Conservation (phyloP, 2,329 filamentous ascomycete genomes). For the Rhinocladiella similis region DNA sequence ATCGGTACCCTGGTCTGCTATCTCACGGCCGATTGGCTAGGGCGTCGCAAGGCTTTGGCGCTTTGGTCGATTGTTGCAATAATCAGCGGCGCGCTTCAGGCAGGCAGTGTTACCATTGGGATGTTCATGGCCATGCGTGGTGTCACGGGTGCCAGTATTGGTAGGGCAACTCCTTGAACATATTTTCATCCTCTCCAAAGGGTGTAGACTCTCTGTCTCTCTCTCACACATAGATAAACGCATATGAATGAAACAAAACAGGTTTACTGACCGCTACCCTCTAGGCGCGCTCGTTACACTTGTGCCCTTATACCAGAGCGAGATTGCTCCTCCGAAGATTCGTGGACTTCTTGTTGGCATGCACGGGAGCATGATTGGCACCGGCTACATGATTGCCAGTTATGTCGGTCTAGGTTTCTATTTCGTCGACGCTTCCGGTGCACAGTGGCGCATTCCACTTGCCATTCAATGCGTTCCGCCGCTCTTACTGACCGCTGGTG, state of each 20-base stretch:
- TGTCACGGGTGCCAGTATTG: constrained; percentile 39
- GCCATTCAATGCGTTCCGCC: constrained; percentile 43
- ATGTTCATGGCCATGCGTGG: constrained; percentile 37
- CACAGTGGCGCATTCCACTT: constrained; percentile 30
- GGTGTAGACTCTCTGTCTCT: too few species aligned
- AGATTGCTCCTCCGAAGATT: constrained; percentile 43
- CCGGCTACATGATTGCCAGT: constrained; percentile 1
- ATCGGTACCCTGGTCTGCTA: constrained; percentile 29
- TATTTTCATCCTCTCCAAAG: not conserved
- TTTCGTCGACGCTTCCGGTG: constrained; percentile 4
- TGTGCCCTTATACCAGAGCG: constrained; percentile 44
- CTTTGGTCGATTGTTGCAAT: constrained; percentile 37
- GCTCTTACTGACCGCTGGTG: constrained; percentile 39
- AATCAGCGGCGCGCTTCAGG: constrained; percentile 36
- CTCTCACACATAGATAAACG: too few species aligned
- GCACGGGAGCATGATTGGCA: not conserved
- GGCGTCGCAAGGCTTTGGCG: constrained; percentile 36
- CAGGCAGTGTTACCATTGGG: constrained; percentile 27
- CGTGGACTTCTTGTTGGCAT: constrained; percentile 34
- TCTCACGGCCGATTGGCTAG: constrained; percentile 32
- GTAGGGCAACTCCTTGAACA: constrained; percentile 22
- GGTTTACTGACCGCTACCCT: not conserved
- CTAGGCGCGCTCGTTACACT: constrained; percentile 27
- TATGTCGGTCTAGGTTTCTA: constrained; percentile 8
- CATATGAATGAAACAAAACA: too few species aligned